Percentiles rank a stretch among this genome's conserved stretches.
phyloP scores from a whole-genome alignment of 345 rosid genomes.

The Litchi chinensis region DNA sequence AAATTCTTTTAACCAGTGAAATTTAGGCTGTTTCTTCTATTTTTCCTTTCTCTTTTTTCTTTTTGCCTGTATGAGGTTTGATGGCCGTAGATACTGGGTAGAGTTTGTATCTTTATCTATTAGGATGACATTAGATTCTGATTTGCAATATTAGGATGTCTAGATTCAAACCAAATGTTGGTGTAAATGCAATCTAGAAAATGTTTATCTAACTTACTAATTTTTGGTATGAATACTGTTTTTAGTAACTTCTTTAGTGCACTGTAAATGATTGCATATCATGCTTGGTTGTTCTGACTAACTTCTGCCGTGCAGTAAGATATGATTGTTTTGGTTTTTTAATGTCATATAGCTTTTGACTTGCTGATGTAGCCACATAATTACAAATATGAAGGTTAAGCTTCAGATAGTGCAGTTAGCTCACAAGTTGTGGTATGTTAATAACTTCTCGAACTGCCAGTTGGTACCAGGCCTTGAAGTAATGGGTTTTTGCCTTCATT shows the following conservation, averaged over 20 bases:
- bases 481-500: background rate
- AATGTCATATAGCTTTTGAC: background rate
- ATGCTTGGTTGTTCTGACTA: background rate
- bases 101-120: background rate
- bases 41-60: background rate
- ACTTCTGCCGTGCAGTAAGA: background rate
- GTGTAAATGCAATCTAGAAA: background rate
- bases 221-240: background rate
- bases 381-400: background rate
- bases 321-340: background rate
- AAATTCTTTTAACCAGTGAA: conserved; percentile 23
- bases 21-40: background rate
- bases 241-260: background rate
- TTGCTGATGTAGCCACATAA: background rate
- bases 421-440: background rate
- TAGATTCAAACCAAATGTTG: background rate
- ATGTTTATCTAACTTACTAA: background rate
- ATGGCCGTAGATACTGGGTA: background rate
- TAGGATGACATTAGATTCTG: background rate
- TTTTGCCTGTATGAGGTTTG: background rate
- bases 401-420: background rate
- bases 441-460: background rate
- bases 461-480: background rate
- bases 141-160: background rate
- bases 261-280: background rate